Evolutionary conservation across 352 stramenopile species (phyloP).

Genomic region (Nothophytophthora sp.): DNA sequence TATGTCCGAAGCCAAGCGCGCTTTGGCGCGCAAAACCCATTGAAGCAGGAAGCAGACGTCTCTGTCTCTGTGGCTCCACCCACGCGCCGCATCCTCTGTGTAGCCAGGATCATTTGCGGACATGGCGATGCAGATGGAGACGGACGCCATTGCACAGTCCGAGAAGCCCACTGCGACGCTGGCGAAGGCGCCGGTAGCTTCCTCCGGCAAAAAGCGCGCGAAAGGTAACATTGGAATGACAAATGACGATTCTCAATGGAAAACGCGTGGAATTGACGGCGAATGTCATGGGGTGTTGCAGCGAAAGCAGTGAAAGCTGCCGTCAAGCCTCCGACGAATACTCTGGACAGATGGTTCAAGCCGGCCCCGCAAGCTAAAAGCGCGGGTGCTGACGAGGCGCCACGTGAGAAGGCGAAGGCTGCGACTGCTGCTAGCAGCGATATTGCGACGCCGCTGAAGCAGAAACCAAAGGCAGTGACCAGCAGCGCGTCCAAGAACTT

Average conservation of each 20-base stretch:
- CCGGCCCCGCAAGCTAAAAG: conserved; percentile 8
- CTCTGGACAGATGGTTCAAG: conserved; percentile 66
- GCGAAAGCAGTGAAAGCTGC: conserved; percentile 3
- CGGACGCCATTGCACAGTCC: not conserved
- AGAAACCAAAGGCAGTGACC: conserved; percentile 11
- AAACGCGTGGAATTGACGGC: not conserved
- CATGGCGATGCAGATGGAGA: not conserved
- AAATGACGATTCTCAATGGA: too few species aligned
- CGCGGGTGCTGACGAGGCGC: conserved; percentile 8
- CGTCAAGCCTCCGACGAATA: conserved; percentile 41
- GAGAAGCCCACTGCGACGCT: not conserved
- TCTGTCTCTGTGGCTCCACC: too few species aligned
- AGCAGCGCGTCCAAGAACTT: conserved; percentile 46
- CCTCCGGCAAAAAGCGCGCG: not conserved
- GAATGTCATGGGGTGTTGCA: not conserved
- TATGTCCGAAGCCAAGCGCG: too few species aligned
- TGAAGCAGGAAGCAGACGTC: too few species aligned
- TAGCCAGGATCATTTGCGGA: too few species aligned
- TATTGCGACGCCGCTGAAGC: conserved; percentile 3
- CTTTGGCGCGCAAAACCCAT: too few species aligned
- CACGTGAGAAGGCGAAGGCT: conserved; percentile 1
- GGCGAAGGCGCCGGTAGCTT: too few species aligned
- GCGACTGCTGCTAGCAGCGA: not conserved
- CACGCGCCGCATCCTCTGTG: too few species aligned
- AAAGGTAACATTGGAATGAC: too few species aligned